These are phyloP conservation scores for Stephania yunnanensis DNA, from an alignment of 164 flowering plant genomes.

Conservation along the genomic window DNA sequence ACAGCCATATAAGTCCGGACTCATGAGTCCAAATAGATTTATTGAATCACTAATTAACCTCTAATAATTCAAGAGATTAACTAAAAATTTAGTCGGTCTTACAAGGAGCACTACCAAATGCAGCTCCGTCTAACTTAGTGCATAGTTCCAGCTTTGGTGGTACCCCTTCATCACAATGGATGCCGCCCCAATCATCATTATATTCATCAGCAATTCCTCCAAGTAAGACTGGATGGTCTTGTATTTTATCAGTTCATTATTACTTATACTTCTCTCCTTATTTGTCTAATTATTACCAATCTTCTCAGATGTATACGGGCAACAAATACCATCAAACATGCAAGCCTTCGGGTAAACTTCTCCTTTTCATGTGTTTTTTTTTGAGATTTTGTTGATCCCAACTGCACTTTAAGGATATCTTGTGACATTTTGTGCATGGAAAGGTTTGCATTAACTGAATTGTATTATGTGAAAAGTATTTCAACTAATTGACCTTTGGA, in stretches of 20 bases:
- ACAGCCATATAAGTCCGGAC: too few species aligned
- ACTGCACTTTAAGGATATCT: not conserved
- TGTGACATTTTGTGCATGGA: constrained; percentile 21
- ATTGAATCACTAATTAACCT: too few species aligned
- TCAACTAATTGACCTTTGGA: not conserved
- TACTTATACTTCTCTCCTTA: not conserved
- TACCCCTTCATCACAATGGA: constrained; percentile 34
- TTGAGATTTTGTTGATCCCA: not conserved
- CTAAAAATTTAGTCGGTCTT: too few species aligned
- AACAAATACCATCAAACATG: constrained; percentile 18
- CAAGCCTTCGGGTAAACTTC: constrained; percentile 20
- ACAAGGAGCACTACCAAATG: constrained; percentile 50
- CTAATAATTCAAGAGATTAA: too few species aligned
- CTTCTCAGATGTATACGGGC: constrained; percentile 27
- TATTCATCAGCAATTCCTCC: constrained; percentile 32
- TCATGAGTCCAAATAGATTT: too few species aligned
- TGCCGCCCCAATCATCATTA: constrained; percentile 35
- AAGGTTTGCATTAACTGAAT: not conserved
- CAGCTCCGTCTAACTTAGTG: constrained; percentile 28
- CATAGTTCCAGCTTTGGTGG: constrained; percentile 41
- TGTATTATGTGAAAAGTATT: not conserved
- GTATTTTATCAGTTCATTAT: not conserved
- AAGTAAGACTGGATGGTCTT: constrained; percentile 23
- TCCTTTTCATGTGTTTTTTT: not conserved
- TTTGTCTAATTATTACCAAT: constrained; percentile 1